phyloP scores from a whole-genome alignment of 1,284 basidiomycete species.

The Melampsora occidentalis region DNA sequence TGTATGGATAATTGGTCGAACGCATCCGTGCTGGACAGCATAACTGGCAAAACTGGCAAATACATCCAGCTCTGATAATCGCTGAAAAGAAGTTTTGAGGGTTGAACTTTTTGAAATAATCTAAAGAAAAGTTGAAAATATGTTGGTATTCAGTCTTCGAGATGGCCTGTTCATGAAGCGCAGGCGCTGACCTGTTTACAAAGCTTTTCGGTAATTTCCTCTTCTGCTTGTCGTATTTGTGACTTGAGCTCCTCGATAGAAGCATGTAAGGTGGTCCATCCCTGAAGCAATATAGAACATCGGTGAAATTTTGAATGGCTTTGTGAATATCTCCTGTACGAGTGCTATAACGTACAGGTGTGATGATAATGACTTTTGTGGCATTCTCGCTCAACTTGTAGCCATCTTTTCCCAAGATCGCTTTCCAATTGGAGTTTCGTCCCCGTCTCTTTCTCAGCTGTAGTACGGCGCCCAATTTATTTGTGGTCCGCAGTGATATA shows the following conservation, averaged over 20 bases:
- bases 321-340: too few relatives aligned
- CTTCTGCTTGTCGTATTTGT: conserved; percentile 61
- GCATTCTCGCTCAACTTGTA: conserved; percentile 13
- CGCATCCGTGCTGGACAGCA: conserved; percentile 28
- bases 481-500: conserved; percentile 13
- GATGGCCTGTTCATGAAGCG: background rate
- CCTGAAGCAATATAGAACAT: conserved; percentile 55
- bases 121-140: conserved; percentile 13
- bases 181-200: conserved; percentile 26
- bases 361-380: conserved; percentile 22
- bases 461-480: conserved; percentile 21
- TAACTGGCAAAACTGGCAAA: conserved; percentile 30
- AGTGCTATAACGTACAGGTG: background rate
- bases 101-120: conserved; percentile 1
- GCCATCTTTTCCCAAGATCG: conserved; percentile 21
- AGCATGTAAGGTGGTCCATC: conserved; percentile 62
- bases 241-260: conserved; percentile 58
- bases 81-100: conserved; percentile 25
- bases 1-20: conserved; percentile 23
- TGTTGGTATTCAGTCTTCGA: background rate
- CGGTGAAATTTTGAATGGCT: too few relatives aligned
- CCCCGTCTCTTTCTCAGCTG: conserved; percentile 20
- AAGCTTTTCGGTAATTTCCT: conserved; percentile 57
- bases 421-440: conserved; percentile 13
- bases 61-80: conserved; percentile 27